A percentile compares a stretch with the other conserved stretches of the same genome.
These are phyloP conservation scores for Yamadazyma taylorii DNA, from an alignment of 1,139 yeast species.

Conservation along the genomic window DNA sequence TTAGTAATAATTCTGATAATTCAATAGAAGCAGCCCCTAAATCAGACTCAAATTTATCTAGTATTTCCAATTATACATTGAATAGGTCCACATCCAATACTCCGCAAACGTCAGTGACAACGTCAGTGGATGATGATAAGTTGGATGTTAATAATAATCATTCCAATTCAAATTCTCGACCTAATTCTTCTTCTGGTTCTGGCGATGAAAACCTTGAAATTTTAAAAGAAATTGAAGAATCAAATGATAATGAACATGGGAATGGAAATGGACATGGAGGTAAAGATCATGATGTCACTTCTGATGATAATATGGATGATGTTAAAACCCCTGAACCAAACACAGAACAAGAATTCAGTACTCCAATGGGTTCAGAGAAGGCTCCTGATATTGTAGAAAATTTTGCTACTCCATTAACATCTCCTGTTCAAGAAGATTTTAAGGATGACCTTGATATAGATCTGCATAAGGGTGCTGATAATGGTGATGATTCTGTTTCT, in stretches of 20 bases:
- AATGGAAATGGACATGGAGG: too few species aligned
- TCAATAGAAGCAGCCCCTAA: constrained; percentile 10
- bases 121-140: constrained; percentile 15
- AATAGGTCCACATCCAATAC: constrained; percentile 34
- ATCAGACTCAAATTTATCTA: constrained; percentile 25
- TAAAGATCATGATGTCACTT: constrained; percentile 1
- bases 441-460: background rate
- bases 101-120: constrained; percentile 37
- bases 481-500: background rate
- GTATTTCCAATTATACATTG: constrained; percentile 26
- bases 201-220: constrained; percentile 9
- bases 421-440: constrained; percentile 5
- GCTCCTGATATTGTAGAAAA: constrained; percentile 6
- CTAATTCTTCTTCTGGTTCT: constrained; percentile 8
- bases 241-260: constrained; percentile 4
- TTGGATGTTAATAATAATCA: constrained; percentile 4
- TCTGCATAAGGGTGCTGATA: background rate
- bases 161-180: constrained; percentile 9
- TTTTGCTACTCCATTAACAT: constrained; percentile 7
- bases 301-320: background rate
- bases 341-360: constrained; percentile 7
- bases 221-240: constrained; percentile 8
- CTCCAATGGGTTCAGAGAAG: constrained; percentile 6
- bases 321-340: constrained; percentile 9
- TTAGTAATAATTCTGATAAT: constrained; percentile 13